Conservation (phyloP, 1,284 basidiomycete species). For the Takashimella koratensis region DNA sequence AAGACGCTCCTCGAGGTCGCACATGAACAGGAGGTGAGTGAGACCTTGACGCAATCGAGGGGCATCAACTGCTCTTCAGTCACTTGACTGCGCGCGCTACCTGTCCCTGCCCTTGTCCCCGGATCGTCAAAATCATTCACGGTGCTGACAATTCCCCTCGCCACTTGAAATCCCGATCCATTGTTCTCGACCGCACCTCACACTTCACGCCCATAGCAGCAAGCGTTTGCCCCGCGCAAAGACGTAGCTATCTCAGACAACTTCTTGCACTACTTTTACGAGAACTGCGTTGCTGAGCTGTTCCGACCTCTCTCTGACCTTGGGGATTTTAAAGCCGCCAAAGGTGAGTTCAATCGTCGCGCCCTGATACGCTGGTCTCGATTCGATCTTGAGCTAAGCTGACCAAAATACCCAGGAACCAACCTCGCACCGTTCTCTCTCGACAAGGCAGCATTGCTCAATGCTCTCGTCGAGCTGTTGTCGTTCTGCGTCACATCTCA, state of each 20-base stretch:
- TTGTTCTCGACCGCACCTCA: too few relatives aligned
- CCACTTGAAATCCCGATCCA: too few relatives aligned
- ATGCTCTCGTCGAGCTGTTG: conserved; percentile 83
- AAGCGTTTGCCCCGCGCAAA: conserved; percentile 59
- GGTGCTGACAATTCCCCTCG: too few relatives aligned
- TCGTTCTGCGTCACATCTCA: conserved; percentile 86
- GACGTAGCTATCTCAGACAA: conserved; percentile 83
- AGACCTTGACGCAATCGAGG: too few relatives aligned
- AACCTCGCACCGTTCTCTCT: conserved; percentile 36
- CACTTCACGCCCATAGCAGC: neutral
- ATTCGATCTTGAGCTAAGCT: neutral
- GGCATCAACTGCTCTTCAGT: too few relatives aligned
- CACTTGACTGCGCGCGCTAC: too few relatives aligned
- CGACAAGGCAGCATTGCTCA: conserved; percentile 70
- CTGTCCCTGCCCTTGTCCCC: too few relatives aligned
- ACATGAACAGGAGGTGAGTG: conserved; percentile 49
- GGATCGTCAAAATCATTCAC: too few relatives aligned
- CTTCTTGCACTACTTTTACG: conserved; percentile 89
- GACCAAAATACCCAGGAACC: neutral
- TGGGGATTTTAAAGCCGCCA: conserved; percentile 65
- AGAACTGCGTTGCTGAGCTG: conserved; percentile 64
- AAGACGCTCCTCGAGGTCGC: conserved; percentile 72
- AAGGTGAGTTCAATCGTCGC: conserved; percentile 52
- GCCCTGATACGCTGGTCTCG: neutral
- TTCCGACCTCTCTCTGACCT: conserved; percentile 75